phyloP scores from a whole-genome alignment of 2,329 filamentous ascomycete genomes.

The Fusarium sp. region DNA sequence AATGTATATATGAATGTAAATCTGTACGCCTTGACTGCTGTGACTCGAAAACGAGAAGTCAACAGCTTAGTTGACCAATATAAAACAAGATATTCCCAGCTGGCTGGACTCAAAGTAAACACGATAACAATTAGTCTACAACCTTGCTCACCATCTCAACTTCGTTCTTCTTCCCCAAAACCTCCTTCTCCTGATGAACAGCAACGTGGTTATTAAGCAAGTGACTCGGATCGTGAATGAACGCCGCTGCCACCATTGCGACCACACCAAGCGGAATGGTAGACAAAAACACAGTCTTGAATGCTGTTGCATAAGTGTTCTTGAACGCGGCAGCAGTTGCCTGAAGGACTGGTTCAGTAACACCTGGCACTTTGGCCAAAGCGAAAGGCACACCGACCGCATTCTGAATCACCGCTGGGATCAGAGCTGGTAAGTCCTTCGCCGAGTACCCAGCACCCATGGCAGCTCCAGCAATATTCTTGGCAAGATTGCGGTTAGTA shows the following conservation, averaged over 20 bases:
- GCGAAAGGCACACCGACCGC: constrained; percentile 13
- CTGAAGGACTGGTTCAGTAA: constrained; percentile 4
- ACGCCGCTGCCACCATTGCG: not conserved
- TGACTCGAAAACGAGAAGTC: not conserved
- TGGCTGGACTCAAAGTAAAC: too few species aligned
- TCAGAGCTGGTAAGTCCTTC: not conserved
- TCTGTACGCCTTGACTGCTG: fast-evolving
- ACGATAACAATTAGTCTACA: not conserved
- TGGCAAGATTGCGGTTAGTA: constrained; percentile 1
- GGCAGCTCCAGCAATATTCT: constrained; percentile 11
- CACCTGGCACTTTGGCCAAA: constrained; percentile 14
- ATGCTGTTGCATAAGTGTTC: constrained; percentile 8
- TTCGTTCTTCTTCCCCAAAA: constrained; percentile 10
- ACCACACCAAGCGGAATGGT: constrained; percentile 2
- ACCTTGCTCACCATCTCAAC: constrained; percentile 1
- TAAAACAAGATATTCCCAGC: not conserved
- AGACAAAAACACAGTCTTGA: constrained; percentile 12
- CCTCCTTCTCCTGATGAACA: constrained; percentile 17
- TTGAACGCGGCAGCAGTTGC: constrained; percentile 10
- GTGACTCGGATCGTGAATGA: constrained; percentile 11
- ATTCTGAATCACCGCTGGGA: constrained; percentile 11
- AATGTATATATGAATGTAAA: not conserved
- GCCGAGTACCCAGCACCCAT: constrained; percentile 1
- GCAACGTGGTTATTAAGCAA: constrained; percentile 22
- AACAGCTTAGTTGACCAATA: not conserved